Percentiles rank a stretch among this genome's conserved stretches.
Conservation (phyloP, 2,329 filamentous ascomycete species). For the Neonectria coccinea region DNA sequence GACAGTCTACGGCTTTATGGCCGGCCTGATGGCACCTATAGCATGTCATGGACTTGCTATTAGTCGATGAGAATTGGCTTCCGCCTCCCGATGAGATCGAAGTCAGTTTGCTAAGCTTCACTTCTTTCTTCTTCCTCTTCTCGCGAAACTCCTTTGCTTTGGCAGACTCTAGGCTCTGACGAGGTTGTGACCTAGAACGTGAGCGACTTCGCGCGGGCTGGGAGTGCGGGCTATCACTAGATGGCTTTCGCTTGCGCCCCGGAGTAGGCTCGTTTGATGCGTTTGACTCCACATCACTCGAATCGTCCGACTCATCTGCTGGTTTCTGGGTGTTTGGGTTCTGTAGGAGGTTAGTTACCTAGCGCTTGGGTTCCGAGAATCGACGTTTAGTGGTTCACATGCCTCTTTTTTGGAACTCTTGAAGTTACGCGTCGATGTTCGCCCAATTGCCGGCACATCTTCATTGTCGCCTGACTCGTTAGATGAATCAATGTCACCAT, state of each 20-base stretch:
- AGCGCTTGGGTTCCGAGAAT: neutral
- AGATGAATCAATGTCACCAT: constrained; percentile 61
- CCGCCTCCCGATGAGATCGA: constrained; percentile 66
- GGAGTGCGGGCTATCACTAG: constrained; percentile 38
- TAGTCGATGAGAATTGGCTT: constrained; percentile 39
- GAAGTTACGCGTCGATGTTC: constrained; percentile 51
- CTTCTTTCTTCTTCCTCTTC: constrained; percentile 72
- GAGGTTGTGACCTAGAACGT: constrained; percentile 49
- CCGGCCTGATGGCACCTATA: constrained; percentile 71
- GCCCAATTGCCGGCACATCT: constrained; percentile 49
- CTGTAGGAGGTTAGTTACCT: constrained; percentile 30
- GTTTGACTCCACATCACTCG: constrained; percentile 45
- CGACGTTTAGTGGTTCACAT: constrained; percentile 28
- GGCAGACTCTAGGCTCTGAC: constrained; percentile 42
- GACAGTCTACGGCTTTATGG: constrained; percentile 70
- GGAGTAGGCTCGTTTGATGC: constrained; percentile 40
- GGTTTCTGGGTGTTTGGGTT: constrained; percentile 31
- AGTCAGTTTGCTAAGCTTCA: constrained; percentile 72
- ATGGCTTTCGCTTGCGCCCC: constrained; percentile 45
- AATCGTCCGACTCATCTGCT: constrained; percentile 41
- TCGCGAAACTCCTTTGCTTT: constrained; percentile 65
- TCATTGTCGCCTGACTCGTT: constrained; percentile 53
- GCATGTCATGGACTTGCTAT: constrained; percentile 58
- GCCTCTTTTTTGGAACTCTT: constrained; percentile 47
- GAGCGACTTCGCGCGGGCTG: constrained; percentile 45